Evolutionary conservation across 768 basidiomycete species (phyloP), one percentile per base, ranked within the genome.

Genomic region (Cubamyces sp.): DNA sequence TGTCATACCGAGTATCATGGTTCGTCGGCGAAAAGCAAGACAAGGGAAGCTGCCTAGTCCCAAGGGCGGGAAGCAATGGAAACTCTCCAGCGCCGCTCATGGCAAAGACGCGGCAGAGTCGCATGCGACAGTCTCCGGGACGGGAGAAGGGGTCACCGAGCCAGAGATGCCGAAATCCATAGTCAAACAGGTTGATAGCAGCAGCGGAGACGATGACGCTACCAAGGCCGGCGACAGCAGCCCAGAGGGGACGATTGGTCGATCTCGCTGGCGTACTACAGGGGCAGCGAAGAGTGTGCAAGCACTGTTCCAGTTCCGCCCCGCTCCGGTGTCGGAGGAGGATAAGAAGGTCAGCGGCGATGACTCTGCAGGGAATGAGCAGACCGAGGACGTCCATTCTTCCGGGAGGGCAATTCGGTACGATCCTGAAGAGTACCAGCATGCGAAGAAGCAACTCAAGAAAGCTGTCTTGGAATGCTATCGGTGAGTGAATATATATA

Each of bases 381-480:
- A 57, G 26, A 42, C 46, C 8, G 56, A 59, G 37, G 9, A 43
- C 16, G 19, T 5, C 42, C 28, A 34, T 34, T 9, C 34, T 34
- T 7, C 34, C 34, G 34, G 34, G 34, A 34, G 34, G 34, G 34
- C 34, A 9, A 34, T 34, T 34, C 34, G 46, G 46, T 67, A 71
- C 34, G 84, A 89, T 68, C 93, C 92, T 0, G 91, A 90, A 47
- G 85, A 89, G 57, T 99, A 97, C 74, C 78, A 85, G 42, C 78
- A 85, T 42, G 95, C 96, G n/a, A 93, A 91, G 76, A 87, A 86
- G 72, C 87, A 85, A 69, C 79, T 99, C 47, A 91, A 91, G 73
- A 87, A 85, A 62, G 97, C 96, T 1, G 81, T 91, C 0, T 67
- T 87, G 52, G 94, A 96, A 69, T 88, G 89, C 71, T 96, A 98